Base-by-base conservation (phyloP, 148 eudicot species). In the Chenopodium formosanum region DNA sequence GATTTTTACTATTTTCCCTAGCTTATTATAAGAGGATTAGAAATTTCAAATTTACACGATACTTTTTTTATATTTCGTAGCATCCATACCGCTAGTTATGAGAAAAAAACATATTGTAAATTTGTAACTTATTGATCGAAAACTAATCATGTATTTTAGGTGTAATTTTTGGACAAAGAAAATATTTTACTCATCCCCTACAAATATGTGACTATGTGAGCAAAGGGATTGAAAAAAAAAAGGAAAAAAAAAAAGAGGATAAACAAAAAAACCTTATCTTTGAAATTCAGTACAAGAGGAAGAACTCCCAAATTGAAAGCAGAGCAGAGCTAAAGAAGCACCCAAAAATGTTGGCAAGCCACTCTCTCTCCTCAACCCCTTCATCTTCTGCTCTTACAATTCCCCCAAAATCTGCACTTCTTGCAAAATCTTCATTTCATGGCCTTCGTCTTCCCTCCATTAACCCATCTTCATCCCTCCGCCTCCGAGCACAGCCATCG, bases 361-460 rank as follows among this genome's bases (percentile, higher is more conserved):
- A 89, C 50, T 79, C 90, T 60, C 82, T 88, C 14, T 79, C 91
- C 34, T 32, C 87, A 29, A 60, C 87, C 16, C 77, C 84, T 19
- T 34, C 85, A 34, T 67, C 89, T 34, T 65, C 91, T 16, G 78
- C 73, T 62, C 68, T 85, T 9, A 73, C 50, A 25, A 80, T 90
- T 63, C 85, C 86, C n/a, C 82, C 89, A 3, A 90, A 89, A 73
- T 72, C 86, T 70, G 29, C 78, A 10, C 3, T 84, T 12, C 80
- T 78, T 65, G 56, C 85, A 22, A 86, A 79, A 44, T 89, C 98
- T 0, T 80, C 90, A 48, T 94, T 93, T 83, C 83, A 93, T 85
- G 98, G 95, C 80, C 17, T 90, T 68, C 90, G 92, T 31, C 70
- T 91, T 1, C 73, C 75, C 56, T 14, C 74, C 71, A 10, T 56